These are phyloP conservation scores for Fusarium marasasianum DNA, from an alignment of 2,329 filamentous ascomycete genomes.

Conservation along the genomic window DNA sequence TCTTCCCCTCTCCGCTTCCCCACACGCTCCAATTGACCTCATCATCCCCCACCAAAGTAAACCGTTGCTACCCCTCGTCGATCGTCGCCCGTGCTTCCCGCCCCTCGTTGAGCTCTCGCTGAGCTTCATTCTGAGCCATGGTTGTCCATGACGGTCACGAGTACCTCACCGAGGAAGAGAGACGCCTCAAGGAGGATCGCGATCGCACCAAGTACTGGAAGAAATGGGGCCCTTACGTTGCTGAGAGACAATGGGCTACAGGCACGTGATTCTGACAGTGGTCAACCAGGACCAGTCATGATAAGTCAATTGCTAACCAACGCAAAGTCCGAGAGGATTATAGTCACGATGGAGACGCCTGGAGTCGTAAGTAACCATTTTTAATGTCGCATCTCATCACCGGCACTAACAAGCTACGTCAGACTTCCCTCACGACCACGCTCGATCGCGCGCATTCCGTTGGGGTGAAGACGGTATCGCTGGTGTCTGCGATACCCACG, in stretches of 20 bases:
- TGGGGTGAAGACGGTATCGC: constrained; percentile 99
- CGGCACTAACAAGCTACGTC: constrained; percentile 31
- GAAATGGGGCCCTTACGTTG: constrained; percentile 94
- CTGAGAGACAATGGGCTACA: constrained; percentile 95
- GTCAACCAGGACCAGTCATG: constrained; percentile 4
- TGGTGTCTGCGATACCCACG: constrained; percentile 90
- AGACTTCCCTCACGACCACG: constrained; percentile 96
- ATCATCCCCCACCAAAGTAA: constrained; percentile 27
- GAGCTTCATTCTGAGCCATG: constrained; percentile 62
- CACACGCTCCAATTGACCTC: constrained; percentile 35
- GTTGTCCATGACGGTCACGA: constrained; percentile 90
- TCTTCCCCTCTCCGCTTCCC: constrained; percentile 24
- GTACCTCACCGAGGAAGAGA: constrained; percentile 89
- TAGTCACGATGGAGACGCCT: constrained; percentile 87
- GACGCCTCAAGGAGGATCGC: constrained; percentile 85
- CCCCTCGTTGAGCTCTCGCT: constrained; percentile 22
- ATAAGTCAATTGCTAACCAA: constrained; percentile 39
- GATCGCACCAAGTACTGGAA: constrained; percentile 94
- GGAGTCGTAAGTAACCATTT: constrained; percentile 77
- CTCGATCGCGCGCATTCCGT: constrained; percentile 85
- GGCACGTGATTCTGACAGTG: constrained; percentile 60
- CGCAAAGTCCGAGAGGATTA: constrained; percentile 85
- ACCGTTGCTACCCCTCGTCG: constrained; percentile 35
- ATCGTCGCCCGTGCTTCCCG: constrained; percentile 34
- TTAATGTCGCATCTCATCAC: neutral